Evolutionary conservation across 2,329 filamentous ascomycete genomes (phyloP).

Genomic region (Thelonectria rubi): DNA sequence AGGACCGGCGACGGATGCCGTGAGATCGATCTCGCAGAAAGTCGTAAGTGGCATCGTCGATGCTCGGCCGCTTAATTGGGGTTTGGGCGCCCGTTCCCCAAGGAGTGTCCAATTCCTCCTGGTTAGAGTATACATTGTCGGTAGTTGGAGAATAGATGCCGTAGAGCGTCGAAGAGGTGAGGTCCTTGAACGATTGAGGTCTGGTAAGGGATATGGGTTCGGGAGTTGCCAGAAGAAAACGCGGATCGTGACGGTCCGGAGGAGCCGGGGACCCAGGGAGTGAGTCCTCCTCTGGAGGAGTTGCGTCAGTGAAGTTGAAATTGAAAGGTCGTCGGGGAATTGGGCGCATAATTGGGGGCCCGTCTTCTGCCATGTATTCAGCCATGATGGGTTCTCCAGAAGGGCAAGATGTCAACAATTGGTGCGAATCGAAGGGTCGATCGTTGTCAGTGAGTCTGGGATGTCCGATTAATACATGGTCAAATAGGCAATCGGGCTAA

Average conservation of each 20-base stretch:
- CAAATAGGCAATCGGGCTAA: slow-evolving; percentile 14
- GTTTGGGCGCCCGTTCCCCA: slow-evolving; percentile 83
- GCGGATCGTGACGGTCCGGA: slow-evolving; percentile 47
- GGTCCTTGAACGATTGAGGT: slow-evolving; percentile 81
- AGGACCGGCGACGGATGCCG: slow-evolving; percentile 47
- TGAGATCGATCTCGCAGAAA: slow-evolving; percentile 54
- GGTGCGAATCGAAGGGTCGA: not conserved
- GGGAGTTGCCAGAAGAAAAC: slow-evolving; percentile 51
- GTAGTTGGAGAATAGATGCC: slow-evolving; percentile 85
- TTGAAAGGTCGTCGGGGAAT: slow-evolving; percentile 78
- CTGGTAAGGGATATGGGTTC: slow-evolving; percentile 62
- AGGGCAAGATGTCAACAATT: not conserved
- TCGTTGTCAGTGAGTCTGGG: slow-evolving; percentile 10
- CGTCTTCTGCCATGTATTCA: slow-evolving; percentile 55
- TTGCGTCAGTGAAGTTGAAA: slow-evolving; percentile 59
- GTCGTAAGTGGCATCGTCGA: slow-evolving; percentile 56
- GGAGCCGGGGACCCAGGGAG: slow-evolving; percentile 30
- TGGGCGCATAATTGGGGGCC: slow-evolving; percentile 71
- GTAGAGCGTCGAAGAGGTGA: slow-evolving; percentile 88
- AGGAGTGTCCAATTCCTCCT: slow-evolving; percentile 71
- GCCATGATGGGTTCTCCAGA: slow-evolving; percentile 43
- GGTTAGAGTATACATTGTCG: slow-evolving; percentile 52
- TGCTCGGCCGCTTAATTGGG: slow-evolving; percentile 58
- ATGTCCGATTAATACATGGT: not conserved
- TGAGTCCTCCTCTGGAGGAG: slow-evolving; percentile 52